Percentiles rank a stretch among this genome's conserved stretches.
These are phyloP conservation scores for Cystoderma amianthinum DNA, from an alignment of 768 basidiomycete species.

Conservation along the genomic window DNA sequence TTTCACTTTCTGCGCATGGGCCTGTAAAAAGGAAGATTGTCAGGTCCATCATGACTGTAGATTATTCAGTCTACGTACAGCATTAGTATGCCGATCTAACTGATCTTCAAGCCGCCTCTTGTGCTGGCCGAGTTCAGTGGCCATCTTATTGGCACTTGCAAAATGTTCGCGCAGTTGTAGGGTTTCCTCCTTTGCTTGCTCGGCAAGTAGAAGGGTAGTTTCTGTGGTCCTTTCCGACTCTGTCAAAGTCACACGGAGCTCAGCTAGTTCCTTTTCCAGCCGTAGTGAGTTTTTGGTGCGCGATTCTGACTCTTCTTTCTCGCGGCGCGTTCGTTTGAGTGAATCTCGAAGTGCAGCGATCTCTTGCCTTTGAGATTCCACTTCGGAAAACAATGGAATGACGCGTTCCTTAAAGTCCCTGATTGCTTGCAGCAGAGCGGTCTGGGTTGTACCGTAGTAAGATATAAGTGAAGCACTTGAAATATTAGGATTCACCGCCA, in stretches of 20 bases:
- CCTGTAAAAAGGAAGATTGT: conserved; percentile 7
- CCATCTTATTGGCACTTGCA: conserved; percentile 10
- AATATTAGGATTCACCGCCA: conserved; percentile 16
- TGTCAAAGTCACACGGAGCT: conserved; percentile 8
- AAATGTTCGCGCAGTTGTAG: conserved; percentile 10
- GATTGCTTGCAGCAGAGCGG: conserved; percentile 24
- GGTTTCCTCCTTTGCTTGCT: conserved; percentile 17
- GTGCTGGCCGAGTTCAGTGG: conserved; percentile 18
- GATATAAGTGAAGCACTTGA: background rate
- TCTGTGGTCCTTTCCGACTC: conserved; percentile 17
- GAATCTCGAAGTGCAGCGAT: conserved; percentile 15
- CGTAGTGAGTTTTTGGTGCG: conserved; percentile 11
- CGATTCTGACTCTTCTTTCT: conserved; percentile 8
- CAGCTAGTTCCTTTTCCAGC: conserved; percentile 13
- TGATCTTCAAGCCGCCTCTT: conserved; percentile 20
- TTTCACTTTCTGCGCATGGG: conserved; percentile 13
- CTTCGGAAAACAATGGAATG: conserved; percentile 25
- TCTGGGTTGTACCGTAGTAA: conserved; percentile 12
- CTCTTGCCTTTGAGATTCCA: conserved; percentile 20
- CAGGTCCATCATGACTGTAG: background rate
- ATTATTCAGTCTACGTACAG: conserved; percentile 12
- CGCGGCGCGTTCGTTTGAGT: conserved; percentile 6
- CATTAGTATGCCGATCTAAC: conserved; percentile 19
- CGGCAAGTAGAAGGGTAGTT: conserved; percentile 18
- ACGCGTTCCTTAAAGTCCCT: conserved; percentile 34